Percentiles rank a stretch among this genome's conserved stretches.
Evolutionary conservation across 352 stramenopile genomes (phyloP).

Genomic region (Pythium oligandrum): DNA sequence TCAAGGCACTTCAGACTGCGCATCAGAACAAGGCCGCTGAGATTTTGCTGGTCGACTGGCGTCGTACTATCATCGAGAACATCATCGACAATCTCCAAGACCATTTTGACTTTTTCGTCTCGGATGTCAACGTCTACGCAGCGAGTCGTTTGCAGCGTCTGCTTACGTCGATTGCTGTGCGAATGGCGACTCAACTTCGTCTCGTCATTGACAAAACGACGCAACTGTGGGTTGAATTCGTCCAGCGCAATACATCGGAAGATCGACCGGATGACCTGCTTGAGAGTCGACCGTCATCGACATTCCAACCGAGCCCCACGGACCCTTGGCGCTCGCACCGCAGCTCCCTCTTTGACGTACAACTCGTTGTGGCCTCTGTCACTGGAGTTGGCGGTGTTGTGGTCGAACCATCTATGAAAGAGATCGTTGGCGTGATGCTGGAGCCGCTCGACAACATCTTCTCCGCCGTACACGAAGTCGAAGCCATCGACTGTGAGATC

Average conservation of each 20-base stretch:
- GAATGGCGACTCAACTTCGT: constrained; percentile 83
- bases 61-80: constrained; percentile 87
- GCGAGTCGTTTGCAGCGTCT: constrained; percentile 61
- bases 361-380: constrained; percentile 29
- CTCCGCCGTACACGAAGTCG: constrained; percentile 69
- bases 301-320: background rate
- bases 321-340: constrained; percentile 43
- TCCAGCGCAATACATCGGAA: constrained; percentile 21
- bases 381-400: constrained; percentile 37
- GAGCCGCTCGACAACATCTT: constrained; percentile 78
- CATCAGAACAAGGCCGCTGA: constrained; percentile 75
- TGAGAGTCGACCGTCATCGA: background rate
- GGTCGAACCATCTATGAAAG: constrained; percentile 52
- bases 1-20: constrained; percentile 68
- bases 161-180: constrained; percentile 80
- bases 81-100: constrained; percentile 93
- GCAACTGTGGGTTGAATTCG: constrained; percentile 56
- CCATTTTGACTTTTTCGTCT: constrained; percentile 92
- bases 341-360: constrained; percentile 82
- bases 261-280: background rate
- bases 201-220: constrained; percentile 57
- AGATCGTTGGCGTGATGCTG: constrained; percentile 77
- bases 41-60: constrained; percentile 85
- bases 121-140: constrained; percentile 56
- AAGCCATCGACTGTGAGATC: constrained; percentile 87